Evolutionary conservation across 2,329 filamentous ascomycete species (phyloP).

Genomic region (Fusarium sp.): DNA sequence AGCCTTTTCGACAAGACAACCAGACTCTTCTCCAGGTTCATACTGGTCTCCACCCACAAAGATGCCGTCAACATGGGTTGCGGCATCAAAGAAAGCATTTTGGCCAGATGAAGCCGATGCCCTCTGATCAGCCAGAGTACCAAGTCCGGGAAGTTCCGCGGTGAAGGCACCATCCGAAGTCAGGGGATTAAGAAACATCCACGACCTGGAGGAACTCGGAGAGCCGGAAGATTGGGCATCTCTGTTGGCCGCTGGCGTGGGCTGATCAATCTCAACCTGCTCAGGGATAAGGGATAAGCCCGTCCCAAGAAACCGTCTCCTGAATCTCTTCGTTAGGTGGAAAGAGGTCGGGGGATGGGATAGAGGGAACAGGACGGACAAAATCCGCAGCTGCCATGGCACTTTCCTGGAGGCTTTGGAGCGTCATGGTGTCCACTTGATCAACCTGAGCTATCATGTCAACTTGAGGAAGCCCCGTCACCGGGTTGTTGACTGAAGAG

Average conservation of each 20-base stretch:
- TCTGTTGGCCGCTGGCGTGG: background rate
- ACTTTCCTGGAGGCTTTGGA: fast-evolving
- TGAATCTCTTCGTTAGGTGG: fast-evolving
- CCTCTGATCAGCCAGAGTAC: background rate
- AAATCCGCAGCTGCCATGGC: background rate
- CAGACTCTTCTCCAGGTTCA: too few relatives aligned
- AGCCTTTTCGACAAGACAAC: background rate
- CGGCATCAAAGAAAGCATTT: fast-evolving
- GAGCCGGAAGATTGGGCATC: background rate
- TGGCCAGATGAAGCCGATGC: too few relatives aligned
- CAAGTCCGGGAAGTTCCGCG: background rate
- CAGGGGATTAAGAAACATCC: fast-evolving
- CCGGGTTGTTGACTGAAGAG: fast-evolving
- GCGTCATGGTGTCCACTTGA: too few relatives aligned
- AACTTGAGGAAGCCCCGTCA: background rate
- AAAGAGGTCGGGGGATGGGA: fast-evolving
- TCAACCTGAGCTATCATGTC: background rate
- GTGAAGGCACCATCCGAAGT: background rate
- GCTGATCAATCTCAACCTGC: background rate
- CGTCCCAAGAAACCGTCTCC: fast-evolving
- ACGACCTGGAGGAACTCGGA: too few relatives aligned
- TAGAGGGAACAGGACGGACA: background rate
- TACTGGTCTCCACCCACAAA: too few relatives aligned
- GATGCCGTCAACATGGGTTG: fast-evolving
- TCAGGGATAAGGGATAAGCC: fast-evolving